Evolutionary conservation across 129 eudicot genomes (phyloP), one percentile per base, ranked within the genome.

Genomic region (Artemisia argyi): DNA sequence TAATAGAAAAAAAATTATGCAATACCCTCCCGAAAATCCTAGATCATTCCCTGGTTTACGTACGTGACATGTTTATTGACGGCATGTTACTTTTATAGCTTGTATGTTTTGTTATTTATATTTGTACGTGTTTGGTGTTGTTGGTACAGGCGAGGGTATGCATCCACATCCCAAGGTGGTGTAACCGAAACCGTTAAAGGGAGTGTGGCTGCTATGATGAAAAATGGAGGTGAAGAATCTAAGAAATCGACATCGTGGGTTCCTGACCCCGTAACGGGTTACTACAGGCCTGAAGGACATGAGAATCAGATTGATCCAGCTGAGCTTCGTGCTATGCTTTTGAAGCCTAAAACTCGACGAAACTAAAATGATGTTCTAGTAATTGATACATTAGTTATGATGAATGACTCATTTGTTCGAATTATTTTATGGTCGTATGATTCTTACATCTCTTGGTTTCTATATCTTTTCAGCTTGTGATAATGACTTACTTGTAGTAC

Each of bases 191-290:
- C n/a, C 26, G 78, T 72, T 16, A 80, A 66, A 26, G 72, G 78
- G 56, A 66, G 84, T 65, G 72, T 77, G 39, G 70, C 68, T 47
- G 48, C 81, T 91, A 53, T 80, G 89, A 83, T 82, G 75, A 85
- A 81, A 68, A 84, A 78, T 1, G 79, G 87, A 60, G 85, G 28
- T 51, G 7, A 77, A 55, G 91, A 85, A 67, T 65, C 80, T 32
- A 61, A 79, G 20, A 79, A 65, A 68, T 83, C 78, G 72, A 87
- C 70, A 15, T 56, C 95, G 15, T 92, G 96, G 96, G 85, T 85
- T 55, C 96, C 98, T 3, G 98, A 92, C 76, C 98, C 98, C 0
- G 86, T 81, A 0, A 92, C 96, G 6, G 98, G 98, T 11, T 89
- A 81, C 65, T 92, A 89, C 84, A 78, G 88, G 74, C 98, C 98